These are phyloP conservation scores for Tetracladium marchalianum DNA, from an alignment of 495 filamentous ascomycete species.

Conservation along the genomic window DNA sequence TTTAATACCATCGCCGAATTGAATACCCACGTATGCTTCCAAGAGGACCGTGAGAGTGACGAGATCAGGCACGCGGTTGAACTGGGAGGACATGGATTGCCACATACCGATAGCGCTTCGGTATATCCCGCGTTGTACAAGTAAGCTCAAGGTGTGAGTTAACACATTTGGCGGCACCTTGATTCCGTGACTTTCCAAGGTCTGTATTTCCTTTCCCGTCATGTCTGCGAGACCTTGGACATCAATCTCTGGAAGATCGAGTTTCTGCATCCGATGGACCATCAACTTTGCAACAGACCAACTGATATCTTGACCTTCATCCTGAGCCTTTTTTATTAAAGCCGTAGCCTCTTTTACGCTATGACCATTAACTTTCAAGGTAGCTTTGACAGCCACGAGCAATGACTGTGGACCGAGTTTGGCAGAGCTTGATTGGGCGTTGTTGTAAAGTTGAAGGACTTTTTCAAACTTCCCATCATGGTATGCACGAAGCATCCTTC, in stretches of 20 bases:
- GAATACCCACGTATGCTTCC: conserved; percentile 25
- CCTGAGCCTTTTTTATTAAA: conserved; percentile 25
- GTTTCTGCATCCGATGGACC: conserved; percentile 22
- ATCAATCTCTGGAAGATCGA: conserved; percentile 9
- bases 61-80: conserved; percentile 26
- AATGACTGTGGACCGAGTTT: conserved; percentile 23
- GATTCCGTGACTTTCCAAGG: conserved; percentile 23
- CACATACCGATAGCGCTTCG: conserved; percentile 26
- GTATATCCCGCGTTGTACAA: conserved; percentile 20
- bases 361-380: conserved; percentile 15
- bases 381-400: conserved; percentile 30
- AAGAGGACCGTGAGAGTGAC: conserved; percentile 25
- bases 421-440: neutral
- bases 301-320: conserved; percentile 24
- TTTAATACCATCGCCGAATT: conserved; percentile 24
- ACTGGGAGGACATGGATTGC: conserved; percentile 19
- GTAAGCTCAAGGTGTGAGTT: conserved; percentile 28
- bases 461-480: conserved; percentile 18
- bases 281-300: conserved; percentile 20
- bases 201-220: conserved; percentile 18
- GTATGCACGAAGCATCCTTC: conserved; percentile 20
- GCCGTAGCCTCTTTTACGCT: conserved; percentile 16
- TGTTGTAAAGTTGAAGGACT: conserved; percentile 5
- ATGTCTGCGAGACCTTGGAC: conserved; percentile 10
- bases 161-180: conserved; percentile 20